Conservation (phyloP, 2,329 filamentous ascomycete species). For the Epicoccum nigrum region DNA sequence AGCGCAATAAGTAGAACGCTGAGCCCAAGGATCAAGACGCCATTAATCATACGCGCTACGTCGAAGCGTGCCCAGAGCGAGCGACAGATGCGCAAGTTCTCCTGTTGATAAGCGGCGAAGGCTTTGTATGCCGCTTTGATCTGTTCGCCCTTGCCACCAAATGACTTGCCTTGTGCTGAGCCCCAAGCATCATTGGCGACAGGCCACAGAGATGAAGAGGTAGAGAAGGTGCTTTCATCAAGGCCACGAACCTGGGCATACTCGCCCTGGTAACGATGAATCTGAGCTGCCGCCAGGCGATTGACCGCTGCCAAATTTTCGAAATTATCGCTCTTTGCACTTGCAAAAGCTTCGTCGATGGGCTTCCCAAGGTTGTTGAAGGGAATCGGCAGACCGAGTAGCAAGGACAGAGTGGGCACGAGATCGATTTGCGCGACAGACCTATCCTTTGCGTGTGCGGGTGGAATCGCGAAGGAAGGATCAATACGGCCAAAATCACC, state of each 20-base stretch:
- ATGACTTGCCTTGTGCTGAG: conserved; percentile 33
- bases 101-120: conserved; percentile 75
- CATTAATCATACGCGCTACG: conserved; percentile 80
- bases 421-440: conserved; percentile 89
- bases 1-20: conserved; percentile 73
- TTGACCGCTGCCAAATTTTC: conserved; percentile 78
- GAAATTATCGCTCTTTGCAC: conserved; percentile 71
- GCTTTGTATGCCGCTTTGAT: conserved; percentile 58
- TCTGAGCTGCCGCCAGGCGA: conserved; percentile 79
- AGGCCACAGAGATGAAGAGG: conserved; percentile 65
- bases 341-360: conserved; percentile 91
- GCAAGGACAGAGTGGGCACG: conserved; percentile 85
- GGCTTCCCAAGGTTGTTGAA: conserved; percentile 94
- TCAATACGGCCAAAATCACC: conserved; percentile 80
- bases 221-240: conserved; percentile 63
- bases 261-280: conserved; percentile 84
- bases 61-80: conserved; percentile 92
- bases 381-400: conserved; percentile 89
- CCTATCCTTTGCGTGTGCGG: conserved; percentile 74
- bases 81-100: conserved; percentile 80
- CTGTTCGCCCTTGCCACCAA: conserved; percentile 49
- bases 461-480: conserved; percentile 62
- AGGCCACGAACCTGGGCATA: conserved; percentile 78
- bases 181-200: conserved; percentile 63
- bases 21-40: conserved; percentile 72